Percentiles rank a stretch among this genome's conserved stretches.
These are phyloP conservation scores for Fraxinus velutina DNA, from an alignment of 305 asterid species.

Conservation along the genomic window DNA sequence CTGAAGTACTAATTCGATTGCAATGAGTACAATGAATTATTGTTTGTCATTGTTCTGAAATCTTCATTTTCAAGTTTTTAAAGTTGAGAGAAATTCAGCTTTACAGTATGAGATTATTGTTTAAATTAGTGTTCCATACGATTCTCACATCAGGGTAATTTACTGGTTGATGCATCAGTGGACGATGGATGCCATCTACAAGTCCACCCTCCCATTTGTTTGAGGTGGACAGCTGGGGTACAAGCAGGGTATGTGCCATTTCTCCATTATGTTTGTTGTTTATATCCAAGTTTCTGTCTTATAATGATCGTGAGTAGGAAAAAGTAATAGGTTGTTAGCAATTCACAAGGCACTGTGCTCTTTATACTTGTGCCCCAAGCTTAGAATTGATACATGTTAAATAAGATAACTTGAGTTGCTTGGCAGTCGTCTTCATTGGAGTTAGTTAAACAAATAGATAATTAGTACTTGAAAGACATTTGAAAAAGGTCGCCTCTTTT, in stretches of 20 bases:
- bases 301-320: slow-evolving; percentile 5
- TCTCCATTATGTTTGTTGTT: slow-evolving; percentile 12
- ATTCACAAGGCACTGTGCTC: slow-evolving; percentile 8
- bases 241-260: slow-evolving; percentile 51
- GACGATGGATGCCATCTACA: slow-evolving; percentile 75
- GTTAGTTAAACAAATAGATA: neutral
- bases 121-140: slow-evolving; percentile 52
- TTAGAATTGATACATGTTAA: slow-evolving; percentile 9
- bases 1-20: slow-evolving; percentile 31
- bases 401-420: neutral
- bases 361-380: neutral
- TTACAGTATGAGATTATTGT: slow-evolving; percentile 37
- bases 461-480: neutral
- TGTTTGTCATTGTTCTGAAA: slow-evolving; percentile 11
- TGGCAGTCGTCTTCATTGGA: neutral
- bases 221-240: slow-evolving; percentile 72
- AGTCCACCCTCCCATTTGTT: slow-evolving; percentile 55
- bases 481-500: neutral
- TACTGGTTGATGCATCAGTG: slow-evolving; percentile 99
- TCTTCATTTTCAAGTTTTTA: neutral
- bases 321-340: slow-evolving; percentile 1
- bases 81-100: slow-evolving; percentile 19
- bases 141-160: slow-evolving; percentile 91
- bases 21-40: slow-evolving; percentile 16
- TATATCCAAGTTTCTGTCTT: slow-evolving; percentile 15